phyloP scores from a whole-genome alignment of 805 yeast genomes.

The Wickerhamomyces bovis region DNA sequence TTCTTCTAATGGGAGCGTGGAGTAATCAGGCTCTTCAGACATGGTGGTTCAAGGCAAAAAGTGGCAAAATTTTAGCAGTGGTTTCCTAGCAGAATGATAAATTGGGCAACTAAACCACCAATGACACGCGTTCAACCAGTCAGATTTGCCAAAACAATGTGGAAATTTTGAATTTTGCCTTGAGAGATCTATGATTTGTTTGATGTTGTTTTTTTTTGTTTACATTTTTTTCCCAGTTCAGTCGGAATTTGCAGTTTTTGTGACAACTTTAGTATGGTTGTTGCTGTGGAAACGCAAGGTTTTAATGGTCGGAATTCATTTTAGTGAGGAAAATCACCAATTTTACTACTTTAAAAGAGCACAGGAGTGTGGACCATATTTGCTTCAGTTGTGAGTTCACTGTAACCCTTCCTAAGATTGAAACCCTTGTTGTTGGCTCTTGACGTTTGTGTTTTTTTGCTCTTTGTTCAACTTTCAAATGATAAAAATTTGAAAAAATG shows the following conservation, averaged over 20 bases:
- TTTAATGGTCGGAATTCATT: neutral
- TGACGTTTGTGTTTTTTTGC: no score
- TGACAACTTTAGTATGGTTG: neutral
- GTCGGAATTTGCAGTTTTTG: neutral
- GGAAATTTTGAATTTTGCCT: neutral
- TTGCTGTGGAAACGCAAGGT: neutral
- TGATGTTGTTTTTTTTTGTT: neutral
- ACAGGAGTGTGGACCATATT: no score
- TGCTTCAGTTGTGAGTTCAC: no score
- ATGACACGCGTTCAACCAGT: neutral
- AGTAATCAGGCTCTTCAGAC: slow-evolving; percentile 19
- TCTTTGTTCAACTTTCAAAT: no score
- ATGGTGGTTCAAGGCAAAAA: neutral
- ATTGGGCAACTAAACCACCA: neutral
- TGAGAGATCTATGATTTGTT: neutral
- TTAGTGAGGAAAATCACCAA: no score
- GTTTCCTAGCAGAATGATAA: neutral
- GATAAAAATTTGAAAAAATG: neutral
- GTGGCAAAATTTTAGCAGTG: neutral
- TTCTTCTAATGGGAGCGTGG: slow-evolving; percentile 21
- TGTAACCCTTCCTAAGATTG: no score
- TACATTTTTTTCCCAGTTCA: neutral
- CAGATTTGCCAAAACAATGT: neutral
- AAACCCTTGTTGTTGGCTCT: no score
- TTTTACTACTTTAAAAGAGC: no score